phyloP scores from a whole-genome alignment of 225 moss, liverwort and hornwort genomes.

The Anthoceros angustus region DNA sequence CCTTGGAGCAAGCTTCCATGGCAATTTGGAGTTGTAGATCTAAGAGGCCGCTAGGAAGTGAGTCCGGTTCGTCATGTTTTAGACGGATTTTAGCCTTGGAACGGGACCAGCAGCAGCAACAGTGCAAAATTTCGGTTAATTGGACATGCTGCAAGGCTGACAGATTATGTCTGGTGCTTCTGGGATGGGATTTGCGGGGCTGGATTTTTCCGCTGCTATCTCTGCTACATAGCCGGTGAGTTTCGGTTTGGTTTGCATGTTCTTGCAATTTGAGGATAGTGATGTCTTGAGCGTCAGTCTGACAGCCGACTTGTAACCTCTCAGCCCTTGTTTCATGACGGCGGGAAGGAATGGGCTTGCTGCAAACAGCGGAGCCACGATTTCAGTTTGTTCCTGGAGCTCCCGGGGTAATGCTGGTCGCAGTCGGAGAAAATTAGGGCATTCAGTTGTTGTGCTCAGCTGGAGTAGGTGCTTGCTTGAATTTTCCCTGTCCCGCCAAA shows the following conservation, averaged over 20 bases:
- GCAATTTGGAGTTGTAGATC: background rate
- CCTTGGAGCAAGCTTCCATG: background rate
- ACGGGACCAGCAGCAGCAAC: too few relatives aligned
- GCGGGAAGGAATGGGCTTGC: slow-evolving; percentile 88
- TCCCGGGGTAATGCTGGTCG: slow-evolving; percentile 48
- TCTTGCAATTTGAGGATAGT: too few relatives aligned
- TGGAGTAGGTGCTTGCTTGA: background rate
- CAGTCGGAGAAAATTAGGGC: slow-evolving; percentile 8
- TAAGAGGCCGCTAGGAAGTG: slow-evolving; percentile 8
- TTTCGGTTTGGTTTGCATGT: too few relatives aligned
- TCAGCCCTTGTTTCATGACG: slow-evolving; percentile 95
- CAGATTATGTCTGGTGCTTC: background rate
- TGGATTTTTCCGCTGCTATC: background rate
- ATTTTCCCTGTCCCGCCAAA: slow-evolving; percentile 14
- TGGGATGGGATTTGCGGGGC: slow-evolving; percentile 3
- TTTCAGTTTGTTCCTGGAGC: slow-evolving; percentile 61
- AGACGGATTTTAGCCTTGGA: too few relatives aligned
- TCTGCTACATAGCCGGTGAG: too few relatives aligned
- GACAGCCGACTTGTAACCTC: background rate
- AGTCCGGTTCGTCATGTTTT: background rate
- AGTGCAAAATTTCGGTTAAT: background rate
- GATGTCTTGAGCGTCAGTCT: background rate
- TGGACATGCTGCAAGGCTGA: background rate
- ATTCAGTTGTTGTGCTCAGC: background rate
- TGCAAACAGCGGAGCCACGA: slow-evolving; percentile 95